Evolutionary conservation across 106 monocot species (phyloP), one percentile per base, ranked within the genome.

Genomic region (Dendrobium huoshanense): DNA sequence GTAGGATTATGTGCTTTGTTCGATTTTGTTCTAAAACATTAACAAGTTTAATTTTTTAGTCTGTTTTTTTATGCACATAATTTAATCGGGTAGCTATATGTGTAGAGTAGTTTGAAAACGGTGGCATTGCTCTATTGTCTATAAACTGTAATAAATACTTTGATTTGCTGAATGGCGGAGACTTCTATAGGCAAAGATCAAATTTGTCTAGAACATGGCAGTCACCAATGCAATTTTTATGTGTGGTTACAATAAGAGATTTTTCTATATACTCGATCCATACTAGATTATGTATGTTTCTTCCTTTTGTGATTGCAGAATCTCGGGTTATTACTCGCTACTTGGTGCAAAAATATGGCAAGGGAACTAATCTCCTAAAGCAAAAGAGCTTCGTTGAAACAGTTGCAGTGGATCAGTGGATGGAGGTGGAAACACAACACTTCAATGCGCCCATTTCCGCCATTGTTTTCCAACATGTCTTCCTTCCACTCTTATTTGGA

Each of bases 291-390:
- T 48, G 48, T 37, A 1, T 3, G 3, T 37, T 37, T 37, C 37
- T 2, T 48, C 11, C 7, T 48, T 9, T 48, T 48, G 48, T 48
- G 48, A 51, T 51, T 10, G 27, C 80, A 89, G 87, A 89, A 82
- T 89, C 89, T 9, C 75, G 89, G 19, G 89, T 84, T 49, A 85
- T 89, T 22, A 76, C 82, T 16, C 55, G 56, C n/a, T 87, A 89
- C 79, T 51, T 86, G 9, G 76, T 68, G 18, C 72, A 73, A 43
- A 84, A 87, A 76, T 77, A 84, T 82, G 54, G 73, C 61, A 75
- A 40, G 13, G 84, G 75, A 25, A 37, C 81, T 1, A 74, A 82
- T 27, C 77, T 89, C 22, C 74, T 87, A 25, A 75, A 27, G 64
- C 73, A 81, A 0, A 61, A 65, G 25, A 76, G 15, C 37, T 20